Conservation (phyloP, 371 early-diverging fungal genomes). For the Lichtheimia ramosa region DNA sequence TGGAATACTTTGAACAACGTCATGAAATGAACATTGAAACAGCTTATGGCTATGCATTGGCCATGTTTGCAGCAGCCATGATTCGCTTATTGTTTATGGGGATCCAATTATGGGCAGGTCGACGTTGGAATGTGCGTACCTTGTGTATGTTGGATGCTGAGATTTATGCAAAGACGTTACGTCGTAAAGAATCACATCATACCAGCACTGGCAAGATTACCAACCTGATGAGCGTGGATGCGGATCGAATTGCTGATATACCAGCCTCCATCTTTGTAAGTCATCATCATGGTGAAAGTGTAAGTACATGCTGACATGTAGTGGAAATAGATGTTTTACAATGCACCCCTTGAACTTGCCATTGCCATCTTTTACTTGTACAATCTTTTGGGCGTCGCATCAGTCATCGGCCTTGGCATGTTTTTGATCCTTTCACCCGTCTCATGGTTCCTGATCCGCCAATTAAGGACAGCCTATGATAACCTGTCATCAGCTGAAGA, state of each 20-base stretch:
- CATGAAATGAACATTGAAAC: conserved; percentile 24
- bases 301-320: background rate
- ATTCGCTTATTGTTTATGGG: conserved; percentile 34
- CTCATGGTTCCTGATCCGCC: conserved; percentile 46
- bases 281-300: background rate
- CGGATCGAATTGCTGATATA: conserved; percentile 49
- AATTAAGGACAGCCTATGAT: conserved; percentile 18
- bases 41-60: conserved; percentile 46
- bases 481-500: conserved; percentile 33
- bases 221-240: conserved; percentile 82
- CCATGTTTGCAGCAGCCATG: conserved; percentile 46
- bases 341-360: conserved; percentile 51
- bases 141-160: conserved; percentile 52
- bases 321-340: conserved; percentile 36
- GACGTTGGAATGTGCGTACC: conserved; percentile 50
- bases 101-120: conserved; percentile 47
- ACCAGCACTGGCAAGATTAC: conserved; percentile 71
- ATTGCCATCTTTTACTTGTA: conserved; percentile 52
- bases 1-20: conserved; percentile 36
- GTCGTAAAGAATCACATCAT: conserved; percentile 29
- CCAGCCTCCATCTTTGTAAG: conserved; percentile 44
- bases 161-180: conserved; percentile 49
- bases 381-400: conserved; percentile 47
- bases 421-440: conserved; percentile 61
- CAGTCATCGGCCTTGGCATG: conserved; percentile 50